phyloP scores from a whole-genome alignment of 352 stramenopile genomes.

The Pilasporangium apinafurcum region DNA sequence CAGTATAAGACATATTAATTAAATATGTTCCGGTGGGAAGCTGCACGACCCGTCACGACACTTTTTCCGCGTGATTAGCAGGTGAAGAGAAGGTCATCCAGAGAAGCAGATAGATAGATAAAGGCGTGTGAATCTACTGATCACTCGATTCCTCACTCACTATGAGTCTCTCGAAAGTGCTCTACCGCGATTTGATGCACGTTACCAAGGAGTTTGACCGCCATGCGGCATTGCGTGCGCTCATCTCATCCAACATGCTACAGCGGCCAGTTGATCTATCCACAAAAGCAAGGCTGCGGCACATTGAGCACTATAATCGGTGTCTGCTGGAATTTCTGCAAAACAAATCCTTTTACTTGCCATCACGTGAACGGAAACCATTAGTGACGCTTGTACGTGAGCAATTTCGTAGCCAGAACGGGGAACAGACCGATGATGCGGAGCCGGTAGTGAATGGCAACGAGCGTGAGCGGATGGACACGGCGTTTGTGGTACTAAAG shows the following conservation, averaged over 20 bases:
- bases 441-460: neutral
- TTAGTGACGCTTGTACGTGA: constrained; percentile 40
- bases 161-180: constrained; percentile 43
- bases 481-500: constrained; percentile 56
- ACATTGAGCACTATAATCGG: constrained; percentile 61
- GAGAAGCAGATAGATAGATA: too few relatives aligned
- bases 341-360: constrained; percentile 62
- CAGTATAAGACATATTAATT: too few relatives aligned
- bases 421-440: neutral
- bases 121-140: too few relatives aligned
- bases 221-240: constrained; percentile 43
- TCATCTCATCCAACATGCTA: constrained; percentile 58
- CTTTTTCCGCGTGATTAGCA: too few relatives aligned
- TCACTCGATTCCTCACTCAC: too few relatives aligned
- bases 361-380: constrained; percentile 20
- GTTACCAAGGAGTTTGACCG: constrained; percentile 50
- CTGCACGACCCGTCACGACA: too few relatives aligned
- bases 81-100: too few relatives aligned
- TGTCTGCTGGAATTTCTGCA: constrained; percentile 40
- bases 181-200: constrained; percentile 70
- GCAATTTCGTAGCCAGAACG: constrained; percentile 22
- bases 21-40: too few relatives aligned
- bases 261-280: constrained; percentile 21
- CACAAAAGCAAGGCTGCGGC: constrained; percentile 28
- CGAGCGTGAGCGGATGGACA: constrained; percentile 29